Evolutionary conservation across 208 protist species (phyloP).

Genomic region (Trypanosoma scelopori): DNA sequence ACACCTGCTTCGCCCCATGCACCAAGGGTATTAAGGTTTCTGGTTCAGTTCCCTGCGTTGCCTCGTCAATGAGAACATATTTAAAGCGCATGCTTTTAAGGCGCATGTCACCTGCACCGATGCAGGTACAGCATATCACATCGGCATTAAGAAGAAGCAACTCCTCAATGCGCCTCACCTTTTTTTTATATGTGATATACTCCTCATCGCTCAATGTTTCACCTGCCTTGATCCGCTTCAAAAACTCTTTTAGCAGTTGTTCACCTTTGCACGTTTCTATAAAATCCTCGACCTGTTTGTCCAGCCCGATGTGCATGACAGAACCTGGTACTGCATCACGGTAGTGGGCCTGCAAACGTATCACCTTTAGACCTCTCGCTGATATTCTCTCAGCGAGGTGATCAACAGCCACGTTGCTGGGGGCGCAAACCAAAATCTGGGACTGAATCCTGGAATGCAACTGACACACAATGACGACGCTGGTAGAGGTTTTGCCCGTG

Average conservation of each 20-base stretch:
- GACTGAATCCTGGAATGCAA: conserved; percentile 52
- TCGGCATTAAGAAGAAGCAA: conserved; percentile 87
- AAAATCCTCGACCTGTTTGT: conserved; percentile 80
- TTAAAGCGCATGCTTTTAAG: conserved; percentile 85
- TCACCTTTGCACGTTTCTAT: conserved; percentile 14
- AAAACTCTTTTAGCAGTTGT: conserved; percentile 52
- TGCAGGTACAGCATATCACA: conserved; percentile 97
- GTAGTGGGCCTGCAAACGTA: conserved; percentile 92
- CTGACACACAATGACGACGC: conserved; percentile 95
- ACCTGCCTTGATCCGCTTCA: conserved; percentile 71
- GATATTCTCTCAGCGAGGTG: conserved; percentile 96
- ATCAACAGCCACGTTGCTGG: conserved; percentile 97
- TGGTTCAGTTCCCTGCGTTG: conserved; percentile 95
- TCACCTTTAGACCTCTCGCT: conserved; percentile 92
- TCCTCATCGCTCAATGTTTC: conserved; percentile 77
- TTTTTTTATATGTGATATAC: conserved; percentile 59
- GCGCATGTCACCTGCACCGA: conserved; percentile 90
- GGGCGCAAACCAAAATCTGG: conserved; percentile 80
- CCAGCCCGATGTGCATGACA: conserved; percentile 90
- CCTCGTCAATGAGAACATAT: conserved; percentile 97
- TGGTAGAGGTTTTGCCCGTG: conserved; percentile 98
- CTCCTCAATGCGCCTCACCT: conserved; percentile 54
- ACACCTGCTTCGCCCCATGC: conserved; percentile 89
- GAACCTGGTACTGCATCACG: conserved; percentile 76
- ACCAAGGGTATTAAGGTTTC: conserved; percentile 97